Evolutionary conservation across 805 yeast species (phyloP), one percentile per base, ranked within the genome.

Genomic region (Citeromyces matritensis): DNA sequence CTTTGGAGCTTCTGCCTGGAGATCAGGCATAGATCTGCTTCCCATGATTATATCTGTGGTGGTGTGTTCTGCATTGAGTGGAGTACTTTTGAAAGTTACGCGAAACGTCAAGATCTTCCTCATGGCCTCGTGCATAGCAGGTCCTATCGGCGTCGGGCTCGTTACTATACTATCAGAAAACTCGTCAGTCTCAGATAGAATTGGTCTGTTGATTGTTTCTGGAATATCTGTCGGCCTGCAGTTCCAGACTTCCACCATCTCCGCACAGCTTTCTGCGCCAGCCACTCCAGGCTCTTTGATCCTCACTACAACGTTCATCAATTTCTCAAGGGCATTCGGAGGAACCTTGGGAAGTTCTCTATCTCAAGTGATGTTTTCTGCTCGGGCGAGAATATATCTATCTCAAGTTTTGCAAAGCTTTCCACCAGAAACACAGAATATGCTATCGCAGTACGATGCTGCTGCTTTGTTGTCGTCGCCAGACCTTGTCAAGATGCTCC

Each of bases 181-280:
- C 26, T 55, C 73, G 1, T 37, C 57, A 2, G 36, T 40, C 2
- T 42, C 60, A 1, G 31, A 44, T 15, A 53, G 60, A 35, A 58
- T 69, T 32, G 69, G 73, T 1, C 49, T 56, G 23, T 57, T 65
- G 34, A 60, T 69, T 19, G 40, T 65, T 5, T 42, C 53, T 6
- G 79, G 79, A 15, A 48, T 60, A 4, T 55, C 65, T 0, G 45
- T 59, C 27, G 80, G 79, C 2, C 21, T 63, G 10, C 51, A 48
- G 32, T 48, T 67, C 42, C 75, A 69, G 42, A 50, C 68, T 2
- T 39, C 57, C 10, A 48, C 65, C 30, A 42, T 66, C 23, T 44
- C 62, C 2, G 55, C 65, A 2, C 73, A 69, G 40, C 44, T 69
- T 6, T 48, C 57, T 13, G 69, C 71, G 7, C 73, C 77, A 23